Base-by-base conservation (phyloP, 768 basidiomycete genomes). In the Roridomyces roridus region DNA sequence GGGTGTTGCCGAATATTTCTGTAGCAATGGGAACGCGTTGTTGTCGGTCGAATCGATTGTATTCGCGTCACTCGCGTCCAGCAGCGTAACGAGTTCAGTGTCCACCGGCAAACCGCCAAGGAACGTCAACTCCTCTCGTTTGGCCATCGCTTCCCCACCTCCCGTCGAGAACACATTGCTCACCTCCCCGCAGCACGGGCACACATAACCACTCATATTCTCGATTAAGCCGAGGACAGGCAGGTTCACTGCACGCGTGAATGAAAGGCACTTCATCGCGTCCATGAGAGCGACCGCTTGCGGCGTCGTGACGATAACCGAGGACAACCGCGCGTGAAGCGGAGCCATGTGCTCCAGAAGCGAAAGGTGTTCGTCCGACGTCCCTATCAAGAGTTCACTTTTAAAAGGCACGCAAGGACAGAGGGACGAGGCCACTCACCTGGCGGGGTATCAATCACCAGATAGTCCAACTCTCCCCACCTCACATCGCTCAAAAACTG, bases 201-300 rank as follows among this genome's bases (percentile, higher is more conserved):
- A 98, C 18, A 90, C 91, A 74, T 97, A 98, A 46, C 97, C 97
- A 62, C 93, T 92, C 97, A 98, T 98, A 75, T 98, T 99, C 70
- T 98, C 97, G 65, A 99, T 87, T 46, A 99, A 72, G 9, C 97
- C 97, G 52, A 96, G 76, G 31, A 99, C 88, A 14, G 90, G 94
- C 12, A 98, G 78, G 46, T 85, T 83, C 62, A 95, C 91, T 9
- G 92, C 85, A 17, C 90, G 90, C 14, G 96, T 92, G 75, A 99
- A 99, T 36, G 95, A 96, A 56, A 98, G 83, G 64, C 94, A 97
- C 75, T 98, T 98, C 80, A 94, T 88, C 43, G 91, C 92, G 73
- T 98, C 97, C 74, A 92, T 87, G 46, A 98, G 81, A 0, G 97
- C 95, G 31, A 98, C 93, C 17, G 94, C 94, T 75, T 99, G 97